Evolutionary conservation across 768 basidiomycete genomes (phyloP), one percentile per base, ranked within the genome.

Genomic region (Gloeostereum incarnatum): DNA sequence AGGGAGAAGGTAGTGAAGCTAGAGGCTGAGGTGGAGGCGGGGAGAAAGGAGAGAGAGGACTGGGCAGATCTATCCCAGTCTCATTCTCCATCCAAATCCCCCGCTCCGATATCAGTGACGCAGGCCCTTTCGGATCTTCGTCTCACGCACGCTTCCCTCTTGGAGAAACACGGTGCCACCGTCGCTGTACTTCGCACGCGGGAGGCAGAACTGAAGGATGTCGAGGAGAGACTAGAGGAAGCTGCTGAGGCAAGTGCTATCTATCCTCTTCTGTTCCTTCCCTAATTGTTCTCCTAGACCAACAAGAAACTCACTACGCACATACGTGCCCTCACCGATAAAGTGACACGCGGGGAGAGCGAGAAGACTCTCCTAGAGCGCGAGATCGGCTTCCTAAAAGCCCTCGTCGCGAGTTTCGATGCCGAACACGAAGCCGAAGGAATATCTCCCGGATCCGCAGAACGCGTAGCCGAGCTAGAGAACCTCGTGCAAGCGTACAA

Each of bases 11-110:
- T 75, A 0, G 72, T 69, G 1, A 58, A 57, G 29, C 55, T 85
- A 22, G 80, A 85, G 47, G 81, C 71, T 0, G 79, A 84, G 48
- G 57, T 84, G 0, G 79, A 78, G 7, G 81, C 72, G 1, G 73
- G 64, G 4, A 55, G 73, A 27, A 58, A 54, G 37, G 81, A 80
- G 47, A 60, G 73, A 26, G 69, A 76, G 48, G 69, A 70, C 31
- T 78, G 79, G 79, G 11, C 21, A 46, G 59, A 53, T 27, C 61
- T 58, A 30, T 52, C 61, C 4, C 45, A 52, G 0, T 57, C 56
- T 37, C 47, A 52, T 24, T 55, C 57, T 5, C 56, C 60, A 3
- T 63, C 66, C 1, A n/a, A n/a, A n/a, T 65, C 71, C 11, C 57
- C 64, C 31, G 65, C 71, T 0, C 68, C 78, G 1, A 57, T 81